Percentiles rank a stretch among this genome's conserved stretches.
Conservation (phyloP, 768 basidiomycete genomes). For the Termitomyces sp. region DNA sequence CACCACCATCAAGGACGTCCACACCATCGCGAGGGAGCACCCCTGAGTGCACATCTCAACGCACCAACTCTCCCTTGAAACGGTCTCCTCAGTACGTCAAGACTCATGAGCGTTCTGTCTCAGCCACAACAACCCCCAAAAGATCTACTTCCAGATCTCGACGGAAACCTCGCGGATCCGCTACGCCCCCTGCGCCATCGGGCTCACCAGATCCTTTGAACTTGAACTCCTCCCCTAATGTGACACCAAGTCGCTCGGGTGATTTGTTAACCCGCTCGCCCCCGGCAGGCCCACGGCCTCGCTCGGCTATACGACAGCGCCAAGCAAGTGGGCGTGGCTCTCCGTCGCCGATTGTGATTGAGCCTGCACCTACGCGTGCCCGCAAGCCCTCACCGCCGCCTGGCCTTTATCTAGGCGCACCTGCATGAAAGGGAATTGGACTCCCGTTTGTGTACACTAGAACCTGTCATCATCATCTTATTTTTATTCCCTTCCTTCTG, state of each 20-base stretch:
- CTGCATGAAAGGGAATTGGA: background rate
- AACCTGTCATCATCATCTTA: background rate
- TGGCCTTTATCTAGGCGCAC: background rate
- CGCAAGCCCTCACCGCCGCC: constrained; percentile 2
- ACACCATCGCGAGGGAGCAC: background rate
- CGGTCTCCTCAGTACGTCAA: background rate
- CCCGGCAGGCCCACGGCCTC: constrained; percentile 15
- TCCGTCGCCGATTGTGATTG: constrained; percentile 8
- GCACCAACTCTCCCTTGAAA: background rate
- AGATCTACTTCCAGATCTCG: background rate
- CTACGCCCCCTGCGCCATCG: constrained; percentile 4
- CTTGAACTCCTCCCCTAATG: constrained; percentile 2
- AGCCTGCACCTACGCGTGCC: constrained; percentile 4
- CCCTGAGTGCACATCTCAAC: background rate
- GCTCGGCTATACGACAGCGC: constrained; percentile 8
- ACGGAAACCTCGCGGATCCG: background rate
- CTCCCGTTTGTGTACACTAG: background rate
- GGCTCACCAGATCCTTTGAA: constrained; percentile 4
- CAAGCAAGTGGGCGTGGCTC: constrained; percentile 2
- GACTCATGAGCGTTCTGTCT: background rate
- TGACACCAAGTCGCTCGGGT: constrained; percentile 7
- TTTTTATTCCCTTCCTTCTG: background rate
- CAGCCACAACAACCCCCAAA: background rate
- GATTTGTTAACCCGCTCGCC: constrained; percentile 8
- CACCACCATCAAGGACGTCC: background rate